Percentiles rank a stretch among this genome's conserved stretches.
These are phyloP conservation scores for Bryoerythrophyllum caledonicum DNA, from an alignment of 225 moss, liverwort and hornwort genomes.

Conservation along the genomic window DNA sequence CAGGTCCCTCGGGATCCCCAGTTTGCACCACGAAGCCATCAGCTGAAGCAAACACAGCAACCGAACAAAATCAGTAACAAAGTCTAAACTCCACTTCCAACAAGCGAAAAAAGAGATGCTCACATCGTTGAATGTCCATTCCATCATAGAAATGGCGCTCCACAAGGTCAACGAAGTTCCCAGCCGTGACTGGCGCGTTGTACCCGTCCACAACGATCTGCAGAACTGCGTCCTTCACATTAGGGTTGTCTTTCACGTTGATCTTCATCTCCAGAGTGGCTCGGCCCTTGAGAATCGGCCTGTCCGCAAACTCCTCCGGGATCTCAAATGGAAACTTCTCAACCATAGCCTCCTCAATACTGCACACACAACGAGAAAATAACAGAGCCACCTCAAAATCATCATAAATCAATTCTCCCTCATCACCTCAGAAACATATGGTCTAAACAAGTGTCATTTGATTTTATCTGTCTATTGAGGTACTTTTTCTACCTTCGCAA, in stretches of 20 bases:
- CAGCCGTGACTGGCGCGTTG: slow-evolving; percentile 95
- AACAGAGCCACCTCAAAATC: too few species aligned
- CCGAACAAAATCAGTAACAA: slow-evolving; percentile 3
- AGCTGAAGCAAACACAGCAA: slow-evolving; percentile 50
- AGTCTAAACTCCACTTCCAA: neutral
- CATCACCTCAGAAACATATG: too few species aligned
- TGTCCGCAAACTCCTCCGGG: slow-evolving; percentile 70
- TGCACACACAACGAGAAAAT: slow-evolving; percentile 40
- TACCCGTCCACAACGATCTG: slow-evolving; percentile 93
- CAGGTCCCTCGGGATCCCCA: slow-evolving; percentile 90
- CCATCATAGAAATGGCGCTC: slow-evolving; percentile 93
- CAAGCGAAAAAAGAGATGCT: neutral
- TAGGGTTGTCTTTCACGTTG: slow-evolving; percentile 90
- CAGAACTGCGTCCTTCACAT: slow-evolving; percentile 69
- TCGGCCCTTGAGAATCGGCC: slow-evolving; percentile 84
- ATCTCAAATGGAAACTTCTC: slow-evolving; percentile 72
- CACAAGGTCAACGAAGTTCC: slow-evolving; percentile 93
- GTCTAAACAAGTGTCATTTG: too few species aligned
- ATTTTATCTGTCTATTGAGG: too few species aligned
- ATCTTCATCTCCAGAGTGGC: slow-evolving; percentile 96
- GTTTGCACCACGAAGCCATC: slow-evolving; percentile 99
- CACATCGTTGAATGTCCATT: slow-evolving; percentile 97
- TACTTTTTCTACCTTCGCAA: too few species aligned
- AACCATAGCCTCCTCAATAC: slow-evolving; percentile 95
- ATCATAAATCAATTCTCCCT: too few species aligned